Evolutionary conservation across 2,329 filamentous ascomycete species (phyloP).

Genomic region (Neurospora sp.): DNA sequence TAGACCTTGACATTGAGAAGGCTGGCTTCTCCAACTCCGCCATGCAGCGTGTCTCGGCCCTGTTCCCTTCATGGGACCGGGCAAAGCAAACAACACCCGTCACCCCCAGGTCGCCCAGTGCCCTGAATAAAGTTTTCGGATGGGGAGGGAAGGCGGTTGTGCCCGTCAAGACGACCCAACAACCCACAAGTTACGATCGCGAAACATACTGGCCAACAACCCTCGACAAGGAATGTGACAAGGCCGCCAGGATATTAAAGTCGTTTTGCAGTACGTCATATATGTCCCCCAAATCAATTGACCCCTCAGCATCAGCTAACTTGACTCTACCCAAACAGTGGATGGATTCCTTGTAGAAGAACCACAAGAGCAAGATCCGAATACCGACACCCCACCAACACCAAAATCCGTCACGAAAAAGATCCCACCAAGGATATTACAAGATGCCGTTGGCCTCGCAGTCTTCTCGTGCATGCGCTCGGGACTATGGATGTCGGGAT

Average conservation of each 20-base stretch:
- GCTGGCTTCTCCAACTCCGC: constrained; percentile 11
- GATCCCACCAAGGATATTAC: constrained; percentile 77
- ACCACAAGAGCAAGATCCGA: constrained; percentile 20
- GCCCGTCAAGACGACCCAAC: constrained; percentile 10
- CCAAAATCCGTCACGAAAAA: constrained; percentile 56
- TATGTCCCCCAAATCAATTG: constrained; percentile 8
- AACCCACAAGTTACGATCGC: constrained; percentile 17
- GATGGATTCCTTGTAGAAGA: constrained; percentile 46
- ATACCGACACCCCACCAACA: constrained; percentile 32
- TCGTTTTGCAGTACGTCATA: constrained; percentile 70
- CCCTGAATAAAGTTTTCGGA: constrained; percentile 23
- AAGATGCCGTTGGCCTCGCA: constrained; percentile 80
- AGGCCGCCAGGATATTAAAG: constrained; percentile 78
- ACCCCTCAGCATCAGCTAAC: constrained; percentile 1
- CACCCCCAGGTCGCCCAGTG: constrained; percentile 10
- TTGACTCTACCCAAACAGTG: constrained; percentile 23
- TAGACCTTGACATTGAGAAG: neutral
- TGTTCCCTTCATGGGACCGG: constrained; percentile 31
- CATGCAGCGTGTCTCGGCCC: constrained; percentile 37
- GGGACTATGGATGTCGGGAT: constrained; percentile 83
- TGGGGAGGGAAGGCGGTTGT: constrained; percentile 21
- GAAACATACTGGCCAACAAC: constrained; percentile 42
- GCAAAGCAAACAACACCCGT: constrained; percentile 12
- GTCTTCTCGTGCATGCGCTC: constrained; percentile 96
- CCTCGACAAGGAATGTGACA: constrained; percentile 82